Evolutionary conservation across 1,139 yeast genomes (phyloP).

Genomic region (Zygosaccharomyces sapae): DNA sequence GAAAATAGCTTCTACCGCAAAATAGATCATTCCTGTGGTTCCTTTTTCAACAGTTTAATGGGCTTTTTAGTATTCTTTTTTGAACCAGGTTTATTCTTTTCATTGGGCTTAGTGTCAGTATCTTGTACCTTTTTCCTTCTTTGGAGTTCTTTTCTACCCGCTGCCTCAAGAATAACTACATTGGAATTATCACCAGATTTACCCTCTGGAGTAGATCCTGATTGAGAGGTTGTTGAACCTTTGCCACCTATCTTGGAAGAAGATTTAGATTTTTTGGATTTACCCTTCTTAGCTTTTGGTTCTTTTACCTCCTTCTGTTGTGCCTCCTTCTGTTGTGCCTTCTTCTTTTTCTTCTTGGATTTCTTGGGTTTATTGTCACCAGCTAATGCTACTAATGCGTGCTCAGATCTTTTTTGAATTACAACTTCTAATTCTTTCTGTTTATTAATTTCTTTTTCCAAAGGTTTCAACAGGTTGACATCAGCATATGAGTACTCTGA

Average conservation of each 20-base stretch:
- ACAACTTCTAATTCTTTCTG: constrained; percentile 15
- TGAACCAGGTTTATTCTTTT: constrained; percentile 4
- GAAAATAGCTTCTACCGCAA: constrained; percentile 40
- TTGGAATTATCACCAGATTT: constrained; percentile 19
- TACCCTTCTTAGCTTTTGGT: constrained; percentile 3
- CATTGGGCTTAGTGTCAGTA: not conserved
- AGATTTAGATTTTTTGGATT: constrained; percentile 1
- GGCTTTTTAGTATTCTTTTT: constrained; percentile 2
- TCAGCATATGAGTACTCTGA: constrained; percentile 26
- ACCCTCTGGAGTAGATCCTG: not conserved
- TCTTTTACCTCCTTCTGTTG: constrained; percentile 3
- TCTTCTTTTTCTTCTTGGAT: constrained; percentile 16
- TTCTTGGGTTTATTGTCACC: constrained; percentile 16
- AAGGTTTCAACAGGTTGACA: constrained; percentile 27
- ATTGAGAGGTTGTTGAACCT: constrained; percentile 5
- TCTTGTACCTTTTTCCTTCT: constrained; percentile 24
- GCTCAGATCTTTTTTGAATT: constrained; percentile 13
- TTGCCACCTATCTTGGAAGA: constrained; percentile 6
- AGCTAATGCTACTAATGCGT: constrained; percentile 13
- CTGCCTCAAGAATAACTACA: constrained; percentile 35
- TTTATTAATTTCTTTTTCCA: constrained; percentile 27
- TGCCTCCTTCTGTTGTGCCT: constrained; percentile 6
- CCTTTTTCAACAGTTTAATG: constrained; percentile 8
- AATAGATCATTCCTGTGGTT: constrained; percentile 9
- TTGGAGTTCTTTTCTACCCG: constrained; percentile 31